A percentile compares a stretch with the other conserved stretches of the same genome.
These are phyloP conservation scores for Fusarium concolor DNA, from an alignment of 2,329 filamentous ascomycete genomes.

Conservation along the genomic window DNA sequence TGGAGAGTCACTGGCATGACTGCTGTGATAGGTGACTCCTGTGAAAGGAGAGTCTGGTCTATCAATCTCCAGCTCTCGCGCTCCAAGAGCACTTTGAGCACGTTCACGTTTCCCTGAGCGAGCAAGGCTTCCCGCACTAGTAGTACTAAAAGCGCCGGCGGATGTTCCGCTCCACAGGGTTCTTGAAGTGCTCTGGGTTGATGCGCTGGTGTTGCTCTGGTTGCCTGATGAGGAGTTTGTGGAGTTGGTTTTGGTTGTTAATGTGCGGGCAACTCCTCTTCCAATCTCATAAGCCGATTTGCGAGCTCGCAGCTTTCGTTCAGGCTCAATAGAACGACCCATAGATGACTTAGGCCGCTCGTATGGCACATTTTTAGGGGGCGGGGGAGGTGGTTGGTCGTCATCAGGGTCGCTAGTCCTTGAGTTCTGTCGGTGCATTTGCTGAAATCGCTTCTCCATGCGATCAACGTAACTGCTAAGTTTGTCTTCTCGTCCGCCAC, in stretches of 20 bases:
- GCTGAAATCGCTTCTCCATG: slow-evolving; percentile 86
- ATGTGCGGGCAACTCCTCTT: slow-evolving; percentile 78
- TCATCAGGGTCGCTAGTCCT: slow-evolving; percentile 56
- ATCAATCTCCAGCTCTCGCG: slow-evolving; percentile 65
- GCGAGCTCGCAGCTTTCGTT: slow-evolving; percentile 67
- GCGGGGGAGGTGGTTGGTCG: slow-evolving; percentile 70
- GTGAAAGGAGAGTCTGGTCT: slow-evolving; percentile 75
- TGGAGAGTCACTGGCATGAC: slow-evolving; percentile 73
- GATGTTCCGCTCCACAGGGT: slow-evolving; percentile 96
- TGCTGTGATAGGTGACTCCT: slow-evolving; percentile 90
- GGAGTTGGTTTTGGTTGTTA: slow-evolving; percentile 87
- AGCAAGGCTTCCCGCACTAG: slow-evolving; percentile 92
- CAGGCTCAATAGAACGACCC: slow-evolving; percentile 55
- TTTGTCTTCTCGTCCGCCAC: slow-evolving; percentile 64
- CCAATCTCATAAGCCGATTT: slow-evolving; percentile 85
- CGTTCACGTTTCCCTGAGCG: slow-evolving; percentile 74
- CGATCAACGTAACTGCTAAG: slow-evolving; percentile 88
- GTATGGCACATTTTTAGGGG: slow-evolving; percentile 63
- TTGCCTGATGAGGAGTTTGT: slow-evolving; percentile 81
- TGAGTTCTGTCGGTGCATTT: slow-evolving; percentile 72
- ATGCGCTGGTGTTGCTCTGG: slow-evolving; percentile 78
- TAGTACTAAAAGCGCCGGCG: slow-evolving; percentile 90
- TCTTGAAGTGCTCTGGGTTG: slow-evolving; percentile 81
- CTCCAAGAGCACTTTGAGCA: slow-evolving; percentile 73
- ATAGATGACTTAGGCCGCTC: slow-evolving; percentile 71